Evolutionary conservation across 2,329 filamentous ascomycete species (phyloP).

Genomic region (Pseudogymnoascus sp.): DNA sequence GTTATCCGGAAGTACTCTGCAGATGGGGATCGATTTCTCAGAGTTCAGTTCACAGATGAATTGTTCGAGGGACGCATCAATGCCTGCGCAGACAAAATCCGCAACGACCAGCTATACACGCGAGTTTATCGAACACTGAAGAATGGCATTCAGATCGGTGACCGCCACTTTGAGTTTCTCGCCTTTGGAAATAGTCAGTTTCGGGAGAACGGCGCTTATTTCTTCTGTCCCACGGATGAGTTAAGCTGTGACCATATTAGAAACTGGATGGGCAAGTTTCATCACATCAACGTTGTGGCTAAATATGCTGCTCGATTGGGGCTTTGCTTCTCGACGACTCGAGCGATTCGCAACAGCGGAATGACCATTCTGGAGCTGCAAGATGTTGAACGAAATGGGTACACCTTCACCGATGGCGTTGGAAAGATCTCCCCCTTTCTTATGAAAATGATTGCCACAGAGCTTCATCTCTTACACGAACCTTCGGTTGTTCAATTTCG

Average conservation of each 20-base stretch:
- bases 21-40: slow-evolving; percentile 69
- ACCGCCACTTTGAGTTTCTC: slow-evolving; percentile 77
- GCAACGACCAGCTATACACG: slow-evolving; percentile 63
- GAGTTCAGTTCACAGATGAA: slow-evolving; percentile 87
- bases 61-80: slow-evolving; percentile 30
- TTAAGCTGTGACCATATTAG: slow-evolving; percentile 71
- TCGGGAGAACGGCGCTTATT: slow-evolving; percentile 83
- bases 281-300: slow-evolving; percentile 72
- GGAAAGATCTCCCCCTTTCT: slow-evolving; percentile 82
- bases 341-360: slow-evolving; percentile 58
- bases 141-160: slow-evolving; percentile 76
- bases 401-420: slow-evolving; percentile 83
- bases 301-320: slow-evolving; percentile 85
- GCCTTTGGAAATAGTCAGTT: slow-evolving; percentile 96
- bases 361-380: slow-evolving; percentile 50
- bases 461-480: slow-evolving; percentile 54
- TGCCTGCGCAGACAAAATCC: slow-evolving; percentile 41
- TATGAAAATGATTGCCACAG: slow-evolving; percentile 63
- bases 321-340: slow-evolving; percentile 92
- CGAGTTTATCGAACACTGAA: slow-evolving; percentile 63
- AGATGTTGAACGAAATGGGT: slow-evolving; percentile 63
- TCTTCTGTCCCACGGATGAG: slow-evolving; percentile 67
- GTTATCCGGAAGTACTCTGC: slow-evolving; percentile 67
- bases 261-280: slow-evolving; percentile 78
- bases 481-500: slow-evolving; percentile 90